Percentiles rank a stretch among this genome's conserved stretches.
Evolutionary conservation across 2,329 filamentous ascomycete genomes (phyloP).

Genomic region (Fusarium transvaalense): DNA sequence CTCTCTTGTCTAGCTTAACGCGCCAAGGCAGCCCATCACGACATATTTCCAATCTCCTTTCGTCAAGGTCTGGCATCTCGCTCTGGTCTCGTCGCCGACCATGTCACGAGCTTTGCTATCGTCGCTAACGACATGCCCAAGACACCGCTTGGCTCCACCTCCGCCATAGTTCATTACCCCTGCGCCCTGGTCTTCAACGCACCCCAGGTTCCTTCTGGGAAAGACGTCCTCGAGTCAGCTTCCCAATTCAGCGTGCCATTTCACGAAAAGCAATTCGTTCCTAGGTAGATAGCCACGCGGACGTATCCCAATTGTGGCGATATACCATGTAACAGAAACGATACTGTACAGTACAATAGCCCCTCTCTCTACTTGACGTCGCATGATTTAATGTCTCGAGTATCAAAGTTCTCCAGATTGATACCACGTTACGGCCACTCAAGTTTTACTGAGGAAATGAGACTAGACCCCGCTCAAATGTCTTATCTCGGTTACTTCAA

Average conservation of each 20-base stretch:
- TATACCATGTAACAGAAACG: slow-evolving; percentile 37
- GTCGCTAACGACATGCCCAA: slow-evolving; percentile 29
- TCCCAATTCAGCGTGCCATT: slow-evolving; percentile 28
- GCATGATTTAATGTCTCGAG: slow-evolving; percentile 35
- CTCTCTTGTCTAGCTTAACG: slow-evolving; percentile 34
- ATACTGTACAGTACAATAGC: neutral
- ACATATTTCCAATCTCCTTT: slow-evolving; percentile 36
- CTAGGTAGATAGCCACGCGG: slow-evolving; percentile 6
- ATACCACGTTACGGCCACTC: slow-evolving; percentile 25
- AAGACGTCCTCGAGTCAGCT: slow-evolving; percentile 34
- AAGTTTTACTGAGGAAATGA: slow-evolving; percentile 36
- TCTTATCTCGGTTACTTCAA: slow-evolving; percentile 41
- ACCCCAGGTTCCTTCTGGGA: slow-evolving; percentile 33
- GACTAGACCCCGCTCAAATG: slow-evolving; percentile 29
- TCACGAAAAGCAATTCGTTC: slow-evolving; percentile 19
- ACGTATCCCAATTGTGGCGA: slow-evolving; percentile 25
- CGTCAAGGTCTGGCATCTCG: slow-evolving; percentile 11
- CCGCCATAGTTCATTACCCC: slow-evolving; percentile 20
- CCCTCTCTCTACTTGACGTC: slow-evolving; percentile 26
- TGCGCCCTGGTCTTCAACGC: slow-evolving; percentile 29
- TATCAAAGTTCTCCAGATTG: slow-evolving; percentile 17
- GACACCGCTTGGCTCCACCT: slow-evolving; percentile 32
- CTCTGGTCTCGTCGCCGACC: slow-evolving; percentile 42
- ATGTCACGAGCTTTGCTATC: slow-evolving; percentile 39
- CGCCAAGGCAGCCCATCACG: slow-evolving; percentile 40